phyloP scores from a whole-genome alignment of 345 rosid species.

The Hirschfeldia incana region DNA sequence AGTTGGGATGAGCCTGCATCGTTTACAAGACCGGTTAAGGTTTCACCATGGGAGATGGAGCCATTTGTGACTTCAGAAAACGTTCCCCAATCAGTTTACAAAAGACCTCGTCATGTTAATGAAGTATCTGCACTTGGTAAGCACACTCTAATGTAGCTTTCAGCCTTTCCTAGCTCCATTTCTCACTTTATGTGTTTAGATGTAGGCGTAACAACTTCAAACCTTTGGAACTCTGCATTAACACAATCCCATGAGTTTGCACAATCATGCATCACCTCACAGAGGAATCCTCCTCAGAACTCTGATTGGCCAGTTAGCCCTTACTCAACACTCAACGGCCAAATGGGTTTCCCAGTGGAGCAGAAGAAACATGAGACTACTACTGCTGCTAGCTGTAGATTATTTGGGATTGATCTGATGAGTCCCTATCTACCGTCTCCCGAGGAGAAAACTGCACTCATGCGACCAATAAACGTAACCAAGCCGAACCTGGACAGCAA shows the following conservation, averaged over 20 bases:
- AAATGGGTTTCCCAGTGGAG: conserved; percentile 43
- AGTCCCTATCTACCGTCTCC: conserved; percentile 41
- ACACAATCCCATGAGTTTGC: conserved; percentile 57
- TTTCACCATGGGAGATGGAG: conserved; percentile 96
- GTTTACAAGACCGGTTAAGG: conserved; percentile 72
- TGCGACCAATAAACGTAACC: conserved; percentile 37
- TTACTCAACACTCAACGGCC: conserved; percentile 41
- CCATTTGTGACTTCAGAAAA: conserved; percentile 58
- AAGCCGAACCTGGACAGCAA: conserved; percentile 47
- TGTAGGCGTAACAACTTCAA: conserved; percentile 50
- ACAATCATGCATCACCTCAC: conserved; percentile 50
- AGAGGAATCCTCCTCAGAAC: conserved; percentile 41
- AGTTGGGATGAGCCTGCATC: conserved; percentile 97
- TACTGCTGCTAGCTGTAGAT: conserved; percentile 45
- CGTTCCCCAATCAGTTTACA: conserved; percentile 53
- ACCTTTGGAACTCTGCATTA: conserved; percentile 58
- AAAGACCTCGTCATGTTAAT: conserved; percentile 64
- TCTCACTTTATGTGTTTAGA: conserved; percentile 38
- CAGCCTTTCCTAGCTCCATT: conserved; percentile 1
- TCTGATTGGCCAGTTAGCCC: conserved; percentile 46
- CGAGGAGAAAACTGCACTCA: conserved; percentile 44
- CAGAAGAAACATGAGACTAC: conserved; percentile 55
- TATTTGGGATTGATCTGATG: conserved; percentile 79
- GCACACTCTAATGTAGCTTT: conserved; percentile 9
- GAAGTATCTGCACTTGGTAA: conserved; percentile 57